Evolutionary conservation across 1,284 basidiomycete species (phyloP), one percentile per base, ranked within the genome.

Genomic region (Somion occarium): DNA sequence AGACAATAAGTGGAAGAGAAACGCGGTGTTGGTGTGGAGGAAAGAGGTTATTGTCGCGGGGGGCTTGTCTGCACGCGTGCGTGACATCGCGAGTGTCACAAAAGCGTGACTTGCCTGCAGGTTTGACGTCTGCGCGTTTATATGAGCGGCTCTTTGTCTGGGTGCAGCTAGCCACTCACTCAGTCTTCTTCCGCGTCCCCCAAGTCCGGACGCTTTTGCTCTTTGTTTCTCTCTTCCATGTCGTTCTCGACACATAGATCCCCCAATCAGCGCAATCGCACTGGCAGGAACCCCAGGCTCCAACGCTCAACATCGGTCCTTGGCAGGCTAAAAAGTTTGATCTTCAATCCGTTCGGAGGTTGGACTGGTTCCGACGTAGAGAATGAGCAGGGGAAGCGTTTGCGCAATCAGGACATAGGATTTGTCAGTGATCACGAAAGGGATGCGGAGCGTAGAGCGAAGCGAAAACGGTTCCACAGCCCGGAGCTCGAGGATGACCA

Each of bases 391-490:
- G 54, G 53, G 23, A 47, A 57, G 25, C 51, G 57, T 20, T 56
- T 53, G 18, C 23, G 46, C 20, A 48, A 41, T 20, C 48, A 39
- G 30, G 50, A 51, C 38, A 34, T 15, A 34, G 30, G 30, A 7
- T 34, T 7, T 34, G 30, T 7, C 7, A 15, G 7, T 34, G 22
- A 11, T 25, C 38, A 46, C 38, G 51, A 54, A 42, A 51, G 44
- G 38, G 59, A 61, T 15, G 59, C 56, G 27, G 57, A 59, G 49
- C 57, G 54, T 15, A 59, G 55, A 27, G 56, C 57, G 39, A 67
- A 67, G 60, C 58, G 64, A 49, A 62, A 65, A 56, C 56, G 61
- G 46, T 54, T 65, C 19, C 55, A 59, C 51, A 62, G 61, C 50
- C 61, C 63, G 37, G 54, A 57, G 46, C 54, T 55, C 41, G 24